Evolutionary conservation across 2,329 filamentous ascomycete species (phyloP), one percentile per base, ranked within the genome.

Genomic region (Alternaria sp.): DNA sequence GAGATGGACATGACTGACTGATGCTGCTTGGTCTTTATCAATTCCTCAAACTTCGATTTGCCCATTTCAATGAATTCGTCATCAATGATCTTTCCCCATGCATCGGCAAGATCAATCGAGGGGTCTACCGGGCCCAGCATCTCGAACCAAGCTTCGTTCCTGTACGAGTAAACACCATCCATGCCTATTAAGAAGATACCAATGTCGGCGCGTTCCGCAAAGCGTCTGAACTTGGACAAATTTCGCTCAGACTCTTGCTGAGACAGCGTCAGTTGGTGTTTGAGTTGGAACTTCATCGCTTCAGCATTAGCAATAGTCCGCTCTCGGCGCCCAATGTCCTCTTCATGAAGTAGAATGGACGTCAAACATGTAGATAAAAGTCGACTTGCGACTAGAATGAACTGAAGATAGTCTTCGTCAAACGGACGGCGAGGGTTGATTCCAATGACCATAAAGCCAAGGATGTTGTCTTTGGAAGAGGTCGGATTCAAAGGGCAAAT

Each of bases 401-500:
- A 82, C 5, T 79, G 66, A 18, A 74, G 68, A 60, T 81, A 81
- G 8, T 79, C 77, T n/a, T 77, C 70, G 45, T 81, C 75, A 38
- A 77, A 79, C 0, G 77, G 75, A 27, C 74, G 69, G 4, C 79
- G 72, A 12, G 80, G 78, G 41, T 79, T 80, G 0, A 81, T 53
- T 0, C 79, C 80, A 16, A 80, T 61, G 0, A 82, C 67, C 22
- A 82, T 59, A 36, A 83, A 78, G 2, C 77, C 81, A 36, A 81
- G 69, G 4, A 79, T 67, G 11, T 76, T 76, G 9, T 73, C 71
- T 28, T 57, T 58, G 3, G 71, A 74, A 5, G 70, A 75, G 1
- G 77, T 75, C 1, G 76, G 75, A 11, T 71, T 73, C 22, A 82
- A 69, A 0, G 80, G 79, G 12, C 74, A 75, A 2, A 81, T 68